Percentiles rank a stretch among this genome's conserved stretches.
phyloP scores from a whole-genome alignment of 805 yeast genomes.

The Teunomyces cretensis region DNA sequence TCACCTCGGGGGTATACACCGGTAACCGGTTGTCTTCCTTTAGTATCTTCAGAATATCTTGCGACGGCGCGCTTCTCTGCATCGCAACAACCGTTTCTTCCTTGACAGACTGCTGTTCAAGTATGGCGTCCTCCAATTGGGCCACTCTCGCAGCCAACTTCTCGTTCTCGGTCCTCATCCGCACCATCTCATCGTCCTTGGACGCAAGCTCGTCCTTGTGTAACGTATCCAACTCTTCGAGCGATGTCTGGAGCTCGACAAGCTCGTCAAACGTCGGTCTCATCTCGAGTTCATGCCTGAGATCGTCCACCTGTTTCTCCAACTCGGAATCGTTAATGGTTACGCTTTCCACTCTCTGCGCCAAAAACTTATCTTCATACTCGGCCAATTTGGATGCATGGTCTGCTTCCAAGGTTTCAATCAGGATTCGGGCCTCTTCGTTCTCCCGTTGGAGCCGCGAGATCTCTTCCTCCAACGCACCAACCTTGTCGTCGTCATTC shows the following conservation, averaged over 20 bases:
- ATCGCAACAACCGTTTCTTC: too few species aligned
- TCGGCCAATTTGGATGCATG: not conserved
- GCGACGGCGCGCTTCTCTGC: not conserved
- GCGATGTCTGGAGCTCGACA: slow-evolving; percentile 41
- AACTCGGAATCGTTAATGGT: slow-evolving; percentile 8
- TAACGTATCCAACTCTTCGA: slow-evolving; percentile 42
- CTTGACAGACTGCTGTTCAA: too few species aligned
- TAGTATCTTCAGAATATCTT: not conserved
- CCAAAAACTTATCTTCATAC: slow-evolving; percentile 10
- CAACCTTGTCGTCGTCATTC: not conserved
- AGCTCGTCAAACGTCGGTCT: slow-evolving; percentile 45
- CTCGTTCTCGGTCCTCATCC: too few species aligned
- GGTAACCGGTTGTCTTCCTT: slow-evolving; percentile 27
- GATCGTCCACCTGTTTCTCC: slow-evolving; percentile 21
- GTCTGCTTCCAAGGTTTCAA: not conserved
- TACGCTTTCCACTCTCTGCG: slow-evolving; percentile 8
- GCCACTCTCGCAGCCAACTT: too few species aligned
- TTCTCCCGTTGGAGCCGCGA: not conserved
- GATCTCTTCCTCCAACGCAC: not conserved
- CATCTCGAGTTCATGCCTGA: slow-evolving; percentile 31
- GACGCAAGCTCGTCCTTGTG: slow-evolving; percentile 34
- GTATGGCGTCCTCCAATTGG: too few species aligned
- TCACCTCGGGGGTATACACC: slow-evolving; percentile 48
- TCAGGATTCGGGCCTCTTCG: not conserved
- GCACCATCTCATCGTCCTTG: slow-evolving; percentile 21